Evolutionary conservation across 345 rosid species (phyloP), one percentile per base, ranked within the genome.

Genomic region (Leavenworthia alabamica): DNA sequence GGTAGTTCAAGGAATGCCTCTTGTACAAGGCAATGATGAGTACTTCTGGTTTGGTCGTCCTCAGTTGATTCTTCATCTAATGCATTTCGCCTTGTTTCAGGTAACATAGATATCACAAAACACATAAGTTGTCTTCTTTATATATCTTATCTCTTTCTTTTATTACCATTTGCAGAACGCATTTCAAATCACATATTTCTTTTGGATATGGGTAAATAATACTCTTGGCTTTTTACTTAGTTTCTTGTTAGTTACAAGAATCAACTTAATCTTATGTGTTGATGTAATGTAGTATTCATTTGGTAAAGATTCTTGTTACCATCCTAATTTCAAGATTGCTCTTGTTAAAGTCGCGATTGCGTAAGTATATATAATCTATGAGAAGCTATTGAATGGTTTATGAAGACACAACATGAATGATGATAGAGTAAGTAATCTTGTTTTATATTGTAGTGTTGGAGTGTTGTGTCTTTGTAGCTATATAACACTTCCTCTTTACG

Each of bases 1-100:
- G 0, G 96, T 93, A 23, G 96, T 93, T 15, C 99, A 93, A 74
- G 99, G 99, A 43, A 85, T 93, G 54, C 99, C 97, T 5, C 97
- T 87, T 50, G 99, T 93, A 56, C 86, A 87, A 75, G 97, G 81
- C 70, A 89, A 96, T 10, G 92, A 93, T 70, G 79, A 73, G 53
- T 87, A 93, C 51, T 89, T 93, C 69, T 93, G 99, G 99, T 86
- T 92, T 17, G 67, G 83, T 46, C 76, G 77, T 29, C 97, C 98
- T 5, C 85, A 85, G 12, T 58, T 87, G 36, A 71, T 93, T 64
- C 96, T 93, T 27, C 79, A 87, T 55, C 89, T 93, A 47, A 80
- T 93, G 15, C 99, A 93, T 76, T 89, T 93, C 63, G 85, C 97
- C 8, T 73, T 93, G 63, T 93, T 93, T 75, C 96, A 82, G 99